Percentiles rank a stretch among this genome's conserved stretches.
Conservation (phyloP, 352 stramenopile genomes). For the Phytophthora multivora region DNA sequence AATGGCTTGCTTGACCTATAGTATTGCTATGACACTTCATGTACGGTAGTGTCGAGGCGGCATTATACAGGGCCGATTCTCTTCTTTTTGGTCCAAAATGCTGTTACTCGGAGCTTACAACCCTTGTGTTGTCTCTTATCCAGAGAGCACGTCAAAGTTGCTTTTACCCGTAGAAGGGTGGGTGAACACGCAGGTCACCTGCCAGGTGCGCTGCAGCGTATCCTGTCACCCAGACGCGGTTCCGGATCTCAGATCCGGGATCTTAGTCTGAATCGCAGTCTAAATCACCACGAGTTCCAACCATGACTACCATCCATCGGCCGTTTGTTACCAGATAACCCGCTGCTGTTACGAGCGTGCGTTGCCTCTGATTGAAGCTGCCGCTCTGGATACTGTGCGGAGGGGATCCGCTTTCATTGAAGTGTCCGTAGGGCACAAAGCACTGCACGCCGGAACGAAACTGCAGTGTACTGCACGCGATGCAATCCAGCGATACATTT, state of each 20-base stretch:
- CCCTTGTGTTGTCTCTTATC: no score
- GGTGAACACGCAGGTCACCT: not conserved
- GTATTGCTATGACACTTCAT: no score
- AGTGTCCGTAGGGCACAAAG: not conserved
- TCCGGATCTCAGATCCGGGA: not conserved
- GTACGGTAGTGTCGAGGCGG: no score
- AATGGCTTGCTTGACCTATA: no score
- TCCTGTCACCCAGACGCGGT: slow-evolving; percentile 4
- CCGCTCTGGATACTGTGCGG: slow-evolving; percentile 1
- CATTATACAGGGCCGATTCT: no score
- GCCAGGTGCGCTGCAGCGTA: no score
- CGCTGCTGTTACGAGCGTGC: not conserved
- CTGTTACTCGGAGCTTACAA: no score
- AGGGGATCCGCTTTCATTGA: not conserved
- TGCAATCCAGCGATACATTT: slow-evolving; percentile 1
- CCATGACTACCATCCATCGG: slow-evolving; percentile 10
- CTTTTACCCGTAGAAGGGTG: slow-evolving; percentile 18
- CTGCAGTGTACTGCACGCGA: not conserved
- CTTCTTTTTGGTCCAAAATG: no score
- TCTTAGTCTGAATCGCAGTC: slow-evolving; percentile 3
- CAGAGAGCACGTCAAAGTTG: no score
- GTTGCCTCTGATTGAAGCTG: slow-evolving; percentile 2
- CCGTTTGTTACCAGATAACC: not conserved
- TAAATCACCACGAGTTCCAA: no score
- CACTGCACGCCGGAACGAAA: not conserved